phyloP scores from a whole-genome alignment of 768 basidiomycete species.

The Mycena venus region DNA sequence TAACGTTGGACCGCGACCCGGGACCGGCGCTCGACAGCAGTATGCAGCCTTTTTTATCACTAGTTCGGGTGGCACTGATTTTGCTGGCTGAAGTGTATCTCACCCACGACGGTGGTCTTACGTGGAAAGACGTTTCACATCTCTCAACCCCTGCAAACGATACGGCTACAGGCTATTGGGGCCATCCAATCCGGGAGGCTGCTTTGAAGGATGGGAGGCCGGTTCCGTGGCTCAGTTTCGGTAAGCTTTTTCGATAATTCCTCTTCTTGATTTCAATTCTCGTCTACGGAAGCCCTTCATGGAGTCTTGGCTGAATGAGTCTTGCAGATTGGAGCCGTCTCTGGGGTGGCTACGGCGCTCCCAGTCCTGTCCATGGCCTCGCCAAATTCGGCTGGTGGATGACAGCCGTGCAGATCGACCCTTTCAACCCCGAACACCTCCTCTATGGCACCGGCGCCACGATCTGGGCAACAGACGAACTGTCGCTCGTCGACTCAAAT shows the following conservation, averaged over 20 bases:
- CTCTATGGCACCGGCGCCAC: slow-evolving; percentile 12
- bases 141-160: slow-evolving; percentile 11
- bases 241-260: slow-evolving; percentile 5
- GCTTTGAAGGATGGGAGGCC: slow-evolving; percentile 11
- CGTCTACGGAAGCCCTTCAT: neutral
- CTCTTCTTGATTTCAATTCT: neutral
- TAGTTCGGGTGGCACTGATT: slow-evolving; percentile 10
- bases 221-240: slow-evolving; percentile 13
- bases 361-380: slow-evolving; percentile 8
- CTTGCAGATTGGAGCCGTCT: slow-evolving; percentile 11
- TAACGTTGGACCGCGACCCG: slow-evolving; percentile 12
- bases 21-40: slow-evolving; percentile 13
- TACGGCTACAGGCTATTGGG: slow-evolving; percentile 12
- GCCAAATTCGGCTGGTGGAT: slow-evolving; percentile 13
- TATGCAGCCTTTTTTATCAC: slow-evolving; percentile 9
- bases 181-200: slow-evolving; percentile 13
- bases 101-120: slow-evolving; percentile 9
- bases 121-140: slow-evolving; percentile 7
- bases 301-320: slow-evolving; percentile 12
- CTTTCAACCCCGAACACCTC: slow-evolving; percentile 13
- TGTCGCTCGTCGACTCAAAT: slow-evolving; percentile 6
- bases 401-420: slow-evolving; percentile 13
- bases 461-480: slow-evolving; percentile 11
- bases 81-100: slow-evolving; percentile 13
- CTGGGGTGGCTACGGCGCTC: slow-evolving; percentile 7